phyloP scores from a whole-genome alignment of 495 filamentous ascomycete genomes.

The Lasiosphaeria ovina region DNA sequence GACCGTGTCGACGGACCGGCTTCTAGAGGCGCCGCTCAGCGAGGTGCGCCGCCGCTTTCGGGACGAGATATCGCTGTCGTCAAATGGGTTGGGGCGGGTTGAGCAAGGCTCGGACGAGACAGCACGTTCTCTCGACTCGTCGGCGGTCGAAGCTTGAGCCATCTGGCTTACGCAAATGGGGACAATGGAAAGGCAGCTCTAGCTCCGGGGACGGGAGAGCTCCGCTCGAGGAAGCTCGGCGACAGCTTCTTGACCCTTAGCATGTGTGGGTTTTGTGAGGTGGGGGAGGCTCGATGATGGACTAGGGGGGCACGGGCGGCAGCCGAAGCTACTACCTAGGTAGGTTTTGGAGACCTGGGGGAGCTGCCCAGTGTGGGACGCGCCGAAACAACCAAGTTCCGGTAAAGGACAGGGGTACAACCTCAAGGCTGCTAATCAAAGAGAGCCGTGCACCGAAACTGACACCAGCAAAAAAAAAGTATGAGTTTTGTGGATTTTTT shows the following conservation, averaged over 20 bases:
- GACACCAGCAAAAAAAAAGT: too few species aligned
- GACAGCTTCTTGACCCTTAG: constrained; percentile 37
- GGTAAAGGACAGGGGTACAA: too few species aligned
- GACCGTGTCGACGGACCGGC: constrained; percentile 41
- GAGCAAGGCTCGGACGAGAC: constrained; percentile 60
- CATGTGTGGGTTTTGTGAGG: constrained; percentile 26
- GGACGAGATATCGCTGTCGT: constrained; percentile 49
- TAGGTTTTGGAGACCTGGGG: too few species aligned
- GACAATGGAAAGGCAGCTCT: constrained; percentile 23
- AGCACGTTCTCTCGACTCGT: constrained; percentile 55
- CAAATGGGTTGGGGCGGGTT: constrained; percentile 56
- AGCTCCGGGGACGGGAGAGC: constrained; percentile 30
- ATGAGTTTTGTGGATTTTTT: too few species aligned
- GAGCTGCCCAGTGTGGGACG: too few species aligned
- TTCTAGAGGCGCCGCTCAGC: constrained; percentile 39
- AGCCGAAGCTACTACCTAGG: constrained; percentile 4
- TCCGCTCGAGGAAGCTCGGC: constrained; percentile 35
- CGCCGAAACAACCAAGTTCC: too few species aligned
- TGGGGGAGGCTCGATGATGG: constrained; percentile 8
- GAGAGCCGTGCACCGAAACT: too few species aligned
- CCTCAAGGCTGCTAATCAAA: too few species aligned
- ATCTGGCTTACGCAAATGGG: constrained; percentile 43
- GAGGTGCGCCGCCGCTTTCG: constrained; percentile 53
- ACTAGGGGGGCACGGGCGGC: constrained; percentile 1
- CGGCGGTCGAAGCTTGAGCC: constrained; percentile 49